phyloP scores from a whole-genome alignment of 2,329 filamentous ascomycete genomes.

The Zasmidium citrigriseum region DNA sequence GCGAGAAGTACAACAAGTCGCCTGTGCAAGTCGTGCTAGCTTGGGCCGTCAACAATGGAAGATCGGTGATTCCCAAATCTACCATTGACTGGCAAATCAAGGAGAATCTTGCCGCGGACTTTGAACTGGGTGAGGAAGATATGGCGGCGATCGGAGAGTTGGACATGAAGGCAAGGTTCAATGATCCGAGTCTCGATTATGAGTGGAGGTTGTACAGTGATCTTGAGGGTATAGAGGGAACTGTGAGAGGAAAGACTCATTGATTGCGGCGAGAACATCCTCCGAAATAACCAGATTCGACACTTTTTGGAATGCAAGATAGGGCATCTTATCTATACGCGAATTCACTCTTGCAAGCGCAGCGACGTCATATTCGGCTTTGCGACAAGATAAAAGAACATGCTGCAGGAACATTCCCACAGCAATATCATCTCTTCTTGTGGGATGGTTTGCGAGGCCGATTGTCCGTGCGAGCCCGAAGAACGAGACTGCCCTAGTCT shows the following conservation, averaged over 20 bases:
- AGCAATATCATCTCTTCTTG: no score
- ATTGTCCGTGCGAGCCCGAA: no score
- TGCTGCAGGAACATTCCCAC: no score
- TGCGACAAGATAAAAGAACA: no score
- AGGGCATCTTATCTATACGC: no score
- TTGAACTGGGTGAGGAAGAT: constrained; percentile 49
- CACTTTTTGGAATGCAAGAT: no score
- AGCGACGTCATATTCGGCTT: no score
- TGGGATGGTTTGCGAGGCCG: no score
- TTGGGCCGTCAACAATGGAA: constrained; percentile 37
- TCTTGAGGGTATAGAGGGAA: constrained; percentile 19
- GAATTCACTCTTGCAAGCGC: no score
- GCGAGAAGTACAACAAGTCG: constrained; percentile 32
- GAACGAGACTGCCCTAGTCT: background rate
- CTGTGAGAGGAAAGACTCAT: background rate
- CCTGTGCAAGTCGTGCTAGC: constrained; percentile 38
- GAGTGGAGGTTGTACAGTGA: constrained; percentile 30
- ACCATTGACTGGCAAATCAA: constrained; percentile 38
- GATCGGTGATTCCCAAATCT: constrained; percentile 43
- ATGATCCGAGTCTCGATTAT: constrained; percentile 20
- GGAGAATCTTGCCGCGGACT: constrained; percentile 27
- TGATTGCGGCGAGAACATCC: background rate
- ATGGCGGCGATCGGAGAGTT: constrained; percentile 32
- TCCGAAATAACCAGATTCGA: no score
- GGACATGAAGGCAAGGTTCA: constrained; percentile 34